phyloP scores from a whole-genome alignment of 768 basidiomycete species.

The Tubosaeta brunneosetosa region DNA sequence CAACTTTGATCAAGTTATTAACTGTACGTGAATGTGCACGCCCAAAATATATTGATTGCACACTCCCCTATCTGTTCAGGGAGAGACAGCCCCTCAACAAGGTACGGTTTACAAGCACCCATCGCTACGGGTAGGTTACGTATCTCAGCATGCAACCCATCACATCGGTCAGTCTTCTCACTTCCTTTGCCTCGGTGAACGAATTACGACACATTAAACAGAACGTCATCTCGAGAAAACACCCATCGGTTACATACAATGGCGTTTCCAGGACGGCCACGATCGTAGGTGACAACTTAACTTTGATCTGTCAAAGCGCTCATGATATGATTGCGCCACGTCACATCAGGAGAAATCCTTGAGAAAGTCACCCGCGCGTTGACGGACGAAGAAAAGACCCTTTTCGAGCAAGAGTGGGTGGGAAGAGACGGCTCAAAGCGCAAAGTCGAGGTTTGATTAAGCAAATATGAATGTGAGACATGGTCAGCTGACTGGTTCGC shows the following conservation, averaged over 20 bases:
- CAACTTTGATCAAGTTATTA: constrained; percentile 89
- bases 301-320: constrained; percentile 6
- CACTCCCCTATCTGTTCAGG: constrained; percentile 39
- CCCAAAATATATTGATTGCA: constrained; percentile 2
- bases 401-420: constrained; percentile 82
- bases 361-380: constrained; percentile 90
- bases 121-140: constrained; percentile 89
- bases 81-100: constrained; percentile 87
- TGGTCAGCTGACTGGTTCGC: constrained; percentile 14
- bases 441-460: constrained; percentile 73
- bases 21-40: constrained; percentile 48
- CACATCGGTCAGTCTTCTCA: constrained; percentile 62
- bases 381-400: constrained; percentile 75
- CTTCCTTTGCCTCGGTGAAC: constrained; percentile 14
- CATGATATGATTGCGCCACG: constrained; percentile 10
- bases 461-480: constrained; percentile 5
- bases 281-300: constrained; percentile 60
- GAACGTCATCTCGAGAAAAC: constrained; percentile 95
- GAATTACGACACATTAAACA: constrained; percentile 29
- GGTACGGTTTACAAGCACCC: constrained; percentile 94
- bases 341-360: constrained; percentile 66
- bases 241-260: constrained; percentile 94
- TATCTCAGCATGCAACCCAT: constrained; percentile 97
- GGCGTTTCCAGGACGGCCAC: constrained; percentile 98
- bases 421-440: constrained; percentile 89